These are phyloP conservation scores for Cichorium intybus DNA, from an alignment of 140 eudicot species.

Conservation along the genomic window DNA sequence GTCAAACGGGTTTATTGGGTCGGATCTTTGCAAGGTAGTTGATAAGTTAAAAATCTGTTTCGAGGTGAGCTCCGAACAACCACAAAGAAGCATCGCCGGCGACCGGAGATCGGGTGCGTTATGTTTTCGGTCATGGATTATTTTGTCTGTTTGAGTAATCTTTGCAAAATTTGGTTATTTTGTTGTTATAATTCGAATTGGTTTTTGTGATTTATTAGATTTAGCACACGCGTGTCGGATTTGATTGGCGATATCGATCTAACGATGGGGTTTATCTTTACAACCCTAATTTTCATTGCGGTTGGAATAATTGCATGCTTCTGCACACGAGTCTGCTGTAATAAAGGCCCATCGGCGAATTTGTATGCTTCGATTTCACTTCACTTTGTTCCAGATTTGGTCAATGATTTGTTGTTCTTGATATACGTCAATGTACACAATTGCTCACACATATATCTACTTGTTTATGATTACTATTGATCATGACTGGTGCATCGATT, in stretches of 20 bases:
- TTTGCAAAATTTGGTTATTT: neutral
- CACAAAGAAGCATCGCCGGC: conserved; percentile 32
- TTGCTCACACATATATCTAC: neutral
- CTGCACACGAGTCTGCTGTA: conserved; percentile 74
- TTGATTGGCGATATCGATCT: conserved; percentile 36
- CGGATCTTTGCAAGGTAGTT: conserved; percentile 20
- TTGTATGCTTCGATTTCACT: conserved; percentile 42
- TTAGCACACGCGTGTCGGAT: conserved; percentile 15
- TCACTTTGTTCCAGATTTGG: conserved; percentile 1
- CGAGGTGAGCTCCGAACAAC: conserved; percentile 23
- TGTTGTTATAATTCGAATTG: conserved; percentile 12
- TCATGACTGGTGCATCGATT: neutral
- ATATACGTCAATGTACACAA: neutral
- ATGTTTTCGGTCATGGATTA: neutral
- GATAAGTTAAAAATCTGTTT: conserved; percentile 40
- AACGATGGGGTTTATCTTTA: conserved; percentile 62
- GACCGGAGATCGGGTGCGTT: conserved; percentile 32
- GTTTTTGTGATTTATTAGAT: conserved; percentile 18
- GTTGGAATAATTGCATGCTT: conserved; percentile 69
- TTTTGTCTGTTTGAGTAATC: neutral
- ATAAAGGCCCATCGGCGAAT: conserved; percentile 75
- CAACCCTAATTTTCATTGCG: conserved; percentile 60
- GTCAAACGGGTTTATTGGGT: neutral
- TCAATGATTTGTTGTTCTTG: neutral
- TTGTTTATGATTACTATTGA: neutral